A percentile compares a stretch with the other conserved stretches of the same genome.
These are phyloP conservation scores for Erysiphe neolycopersici DNA, from an alignment of 2,329 filamentous ascomycete genomes.

Conservation along the genomic window DNA sequence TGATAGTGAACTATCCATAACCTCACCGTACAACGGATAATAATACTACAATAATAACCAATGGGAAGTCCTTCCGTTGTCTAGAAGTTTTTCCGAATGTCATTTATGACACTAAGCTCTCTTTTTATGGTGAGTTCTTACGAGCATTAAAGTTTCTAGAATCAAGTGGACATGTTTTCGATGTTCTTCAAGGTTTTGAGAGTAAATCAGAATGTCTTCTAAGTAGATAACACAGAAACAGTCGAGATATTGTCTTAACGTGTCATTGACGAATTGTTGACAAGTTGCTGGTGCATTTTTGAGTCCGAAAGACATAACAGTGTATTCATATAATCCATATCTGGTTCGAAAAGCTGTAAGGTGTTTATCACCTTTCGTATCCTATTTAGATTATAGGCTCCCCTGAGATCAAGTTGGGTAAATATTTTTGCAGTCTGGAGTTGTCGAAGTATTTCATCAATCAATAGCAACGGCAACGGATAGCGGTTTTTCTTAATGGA, in stretches of 20 bases:
- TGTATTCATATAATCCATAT: conserved; percentile 9
- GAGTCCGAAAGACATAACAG: conserved; percentile 10
- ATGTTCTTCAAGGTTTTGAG: not conserved
- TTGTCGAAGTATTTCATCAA: too few species aligned
- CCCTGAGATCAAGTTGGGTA: not conserved
- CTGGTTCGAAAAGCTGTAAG: not conserved
- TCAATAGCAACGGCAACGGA: too few species aligned
- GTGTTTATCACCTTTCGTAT: not conserved
- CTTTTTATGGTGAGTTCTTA: not conserved
- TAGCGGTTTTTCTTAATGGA: too few species aligned
- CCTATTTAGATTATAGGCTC: not conserved
- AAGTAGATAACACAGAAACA: not conserved
- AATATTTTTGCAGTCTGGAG: not conserved
- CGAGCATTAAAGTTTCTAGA: not conserved
- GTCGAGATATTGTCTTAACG: conserved; percentile 1
- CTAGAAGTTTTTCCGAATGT: too few species aligned
- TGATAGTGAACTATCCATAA: too few species aligned
- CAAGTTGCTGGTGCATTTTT: conserved; percentile 5
- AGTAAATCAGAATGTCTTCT: not conserved
- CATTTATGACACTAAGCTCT: too few species aligned
- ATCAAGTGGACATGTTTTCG: not conserved
- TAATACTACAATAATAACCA: too few species aligned
- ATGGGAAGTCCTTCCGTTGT: too few species aligned
- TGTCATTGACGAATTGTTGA: conserved; percentile 4
- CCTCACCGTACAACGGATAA: too few species aligned